These are phyloP conservation scores for Cyclotella kingstonii DNA, from an alignment of 108 stramenopile genomes.

Conservation along the genomic window DNA sequence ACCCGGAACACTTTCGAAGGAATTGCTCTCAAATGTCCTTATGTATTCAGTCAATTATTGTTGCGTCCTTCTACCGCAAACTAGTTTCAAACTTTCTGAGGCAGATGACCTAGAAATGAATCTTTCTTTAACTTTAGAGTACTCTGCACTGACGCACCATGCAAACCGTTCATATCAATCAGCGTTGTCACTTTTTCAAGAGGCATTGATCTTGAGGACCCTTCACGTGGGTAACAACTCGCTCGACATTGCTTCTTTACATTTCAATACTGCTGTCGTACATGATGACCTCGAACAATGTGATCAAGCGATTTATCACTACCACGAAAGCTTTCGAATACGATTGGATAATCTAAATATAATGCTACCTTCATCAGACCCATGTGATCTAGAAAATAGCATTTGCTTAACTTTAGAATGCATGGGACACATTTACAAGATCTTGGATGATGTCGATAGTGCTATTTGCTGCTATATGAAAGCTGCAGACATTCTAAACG, in stretches of 20 bases:
- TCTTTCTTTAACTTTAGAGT: constrained; percentile 37
- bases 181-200: constrained; percentile 39
- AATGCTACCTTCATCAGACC: constrained; percentile 4
- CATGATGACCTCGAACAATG: constrained; percentile 46
- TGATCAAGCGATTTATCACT: constrained; percentile 30
- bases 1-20: constrained; percentile 7
- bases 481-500: constrained; percentile 21
- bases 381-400: constrained; percentile 22
- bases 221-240: constrained; percentile 40
- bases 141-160: constrained; percentile 35
- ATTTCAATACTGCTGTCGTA: constrained; percentile 47
- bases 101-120: constrained; percentile 30
- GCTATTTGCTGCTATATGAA: constrained; percentile 44
- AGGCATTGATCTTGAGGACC: constrained; percentile 40
- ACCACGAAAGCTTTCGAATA: constrained; percentile 50
- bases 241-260: constrained; percentile 47
- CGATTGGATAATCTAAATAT: constrained; percentile 29
- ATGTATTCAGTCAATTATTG: constrained; percentile 10
- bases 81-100: constrained; percentile 6
- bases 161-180: constrained; percentile 28
- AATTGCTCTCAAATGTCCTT: constrained; percentile 3
- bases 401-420: constrained; percentile 34
- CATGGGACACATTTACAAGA: constrained; percentile 40
- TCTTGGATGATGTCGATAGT: constrained; percentile 22
- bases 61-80: constrained; percentile 13